Evolutionary conservation across 305 asterid species (phyloP).

Genomic region (Rubia balearica): DNA sequence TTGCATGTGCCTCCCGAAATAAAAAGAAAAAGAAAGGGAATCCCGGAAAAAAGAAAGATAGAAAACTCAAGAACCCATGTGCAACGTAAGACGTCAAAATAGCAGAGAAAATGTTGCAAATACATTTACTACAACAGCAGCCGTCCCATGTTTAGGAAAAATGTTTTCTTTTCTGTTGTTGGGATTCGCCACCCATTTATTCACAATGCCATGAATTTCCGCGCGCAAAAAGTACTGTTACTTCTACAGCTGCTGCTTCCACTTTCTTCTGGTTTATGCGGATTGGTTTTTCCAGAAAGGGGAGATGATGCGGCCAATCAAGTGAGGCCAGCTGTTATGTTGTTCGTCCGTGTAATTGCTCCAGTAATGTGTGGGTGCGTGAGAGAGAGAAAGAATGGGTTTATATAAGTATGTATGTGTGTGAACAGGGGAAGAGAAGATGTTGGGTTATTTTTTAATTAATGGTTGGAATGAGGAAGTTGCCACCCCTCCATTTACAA

Average conservation of each 20-base stretch:
- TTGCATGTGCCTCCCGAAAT: conserved; percentile 40
- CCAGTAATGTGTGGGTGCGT: background rate
- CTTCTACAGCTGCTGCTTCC: background rate
- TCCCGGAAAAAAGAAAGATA: conserved; percentile 5
- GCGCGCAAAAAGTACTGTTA: conserved; percentile 1
- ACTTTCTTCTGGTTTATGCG: background rate
- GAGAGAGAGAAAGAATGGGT: conserved; percentile 10
- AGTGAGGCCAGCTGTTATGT: background rate
- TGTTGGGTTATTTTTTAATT: background rate
- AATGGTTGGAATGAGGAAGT: conserved; percentile 21
- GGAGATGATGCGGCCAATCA: conserved; percentile 3
- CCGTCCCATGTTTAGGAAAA: conserved; percentile 2
- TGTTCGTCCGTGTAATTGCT: background rate
- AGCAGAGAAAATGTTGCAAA: conserved; percentile 22
- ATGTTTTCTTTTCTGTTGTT: background rate
- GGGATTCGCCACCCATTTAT: conserved; percentile 8
- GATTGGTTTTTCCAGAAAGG: background rate
- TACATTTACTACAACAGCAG: conserved; percentile 5
- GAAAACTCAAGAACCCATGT: conserved; percentile 58
- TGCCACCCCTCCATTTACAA: conserved; percentile 52
- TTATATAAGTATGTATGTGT: background rate
- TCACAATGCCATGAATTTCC: conserved; percentile 9
- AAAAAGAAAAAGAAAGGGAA: conserved; percentile 8
- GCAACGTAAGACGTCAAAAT: conserved; percentile 35
- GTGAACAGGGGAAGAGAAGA: background rate